Evolutionary conservation across 257 asterid genomes (phyloP).

Genomic region (Handroanthus guayacan): DNA sequence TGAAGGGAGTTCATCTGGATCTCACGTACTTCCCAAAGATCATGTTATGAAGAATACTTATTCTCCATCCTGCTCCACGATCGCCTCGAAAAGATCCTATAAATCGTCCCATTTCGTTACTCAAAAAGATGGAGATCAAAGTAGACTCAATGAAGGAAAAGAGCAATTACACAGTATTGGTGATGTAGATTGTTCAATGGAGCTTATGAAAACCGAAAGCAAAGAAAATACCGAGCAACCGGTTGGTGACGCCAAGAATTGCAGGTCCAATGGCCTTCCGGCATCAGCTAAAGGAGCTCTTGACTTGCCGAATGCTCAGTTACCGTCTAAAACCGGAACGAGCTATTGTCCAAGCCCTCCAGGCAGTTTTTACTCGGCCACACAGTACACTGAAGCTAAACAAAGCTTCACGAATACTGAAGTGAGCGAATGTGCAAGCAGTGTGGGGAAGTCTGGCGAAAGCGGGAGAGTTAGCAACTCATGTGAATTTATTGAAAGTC

Average conservation of each 20-base stretch:
- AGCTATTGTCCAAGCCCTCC: slow-evolving; percentile 59
- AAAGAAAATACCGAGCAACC: slow-evolving; percentile 39
- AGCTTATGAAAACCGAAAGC: slow-evolving; percentile 23
- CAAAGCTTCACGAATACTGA: slow-evolving; percentile 68
- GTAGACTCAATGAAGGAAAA: slow-evolving; percentile 37
- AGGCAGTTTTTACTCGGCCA: slow-evolving; percentile 60
- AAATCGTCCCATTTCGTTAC: slow-evolving; percentile 42
- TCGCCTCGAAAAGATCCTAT: slow-evolving; percentile 48
- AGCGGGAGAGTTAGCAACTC: slow-evolving; percentile 58
- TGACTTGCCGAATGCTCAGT: background rate
- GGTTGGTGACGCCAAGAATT: slow-evolving; percentile 39
- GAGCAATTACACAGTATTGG: slow-evolving; percentile 28
- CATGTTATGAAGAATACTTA: slow-evolving; percentile 43
- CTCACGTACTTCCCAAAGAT: slow-evolving; percentile 42
- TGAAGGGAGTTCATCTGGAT: slow-evolving; percentile 54
- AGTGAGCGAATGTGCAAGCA: slow-evolving; percentile 54
- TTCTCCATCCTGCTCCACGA: slow-evolving; percentile 43
- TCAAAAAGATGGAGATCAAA: slow-evolving; percentile 36
- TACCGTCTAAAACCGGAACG: slow-evolving; percentile 38
- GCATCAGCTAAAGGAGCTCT: slow-evolving; percentile 43
- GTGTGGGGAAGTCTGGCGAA: slow-evolving; percentile 51
- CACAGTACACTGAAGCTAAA: slow-evolving; percentile 60
- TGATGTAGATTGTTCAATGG: slow-evolving; percentile 35
- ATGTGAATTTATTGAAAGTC: slow-evolving; percentile 47
- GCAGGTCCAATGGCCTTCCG: slow-evolving; percentile 42